Evolutionary conservation across 805 yeast species (phyloP).

Genomic region (Torulaspora franciscae): DNA sequence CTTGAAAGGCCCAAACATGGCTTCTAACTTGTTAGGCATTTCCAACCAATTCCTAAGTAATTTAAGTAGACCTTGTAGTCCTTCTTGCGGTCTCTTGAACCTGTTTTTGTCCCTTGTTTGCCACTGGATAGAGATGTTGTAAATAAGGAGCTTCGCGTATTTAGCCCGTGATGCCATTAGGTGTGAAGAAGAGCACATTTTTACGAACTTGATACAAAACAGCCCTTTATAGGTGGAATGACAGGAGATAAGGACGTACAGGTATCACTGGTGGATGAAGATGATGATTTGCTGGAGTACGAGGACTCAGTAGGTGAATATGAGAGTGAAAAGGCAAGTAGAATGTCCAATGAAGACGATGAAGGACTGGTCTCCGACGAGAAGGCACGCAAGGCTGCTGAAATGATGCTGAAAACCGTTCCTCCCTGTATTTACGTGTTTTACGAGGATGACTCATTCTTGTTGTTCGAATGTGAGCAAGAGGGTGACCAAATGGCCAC

Average conservation of each 20-base stretch:
- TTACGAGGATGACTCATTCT: slow-evolving; percentile 22
- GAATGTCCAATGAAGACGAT: slow-evolving; percentile 4
- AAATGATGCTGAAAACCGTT: slow-evolving; percentile 15
- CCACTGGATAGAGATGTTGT: not conserved
- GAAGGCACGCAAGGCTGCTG: slow-evolving; percentile 24
- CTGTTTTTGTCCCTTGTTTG: not conserved
- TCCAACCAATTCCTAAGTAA: not conserved
- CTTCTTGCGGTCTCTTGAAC: not conserved
- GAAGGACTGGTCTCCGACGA: slow-evolving; percentile 15
- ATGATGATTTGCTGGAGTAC: slow-evolving; percentile 17
- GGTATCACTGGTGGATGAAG: slow-evolving; percentile 16
- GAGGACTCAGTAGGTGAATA: slow-evolving; percentile 12
- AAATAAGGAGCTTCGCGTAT: slow-evolving; percentile 2
- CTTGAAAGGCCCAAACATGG: not conserved
- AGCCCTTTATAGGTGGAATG: not conserved
- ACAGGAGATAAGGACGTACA: slow-evolving; percentile 9
- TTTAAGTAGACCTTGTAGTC: not conserved
- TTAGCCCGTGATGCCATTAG: not conserved
- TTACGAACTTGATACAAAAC: not conserved
- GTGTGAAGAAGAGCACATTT: not conserved
- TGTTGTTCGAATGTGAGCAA: slow-evolving; percentile 24
- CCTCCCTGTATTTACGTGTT: slow-evolving; percentile 21
- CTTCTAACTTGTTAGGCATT: slow-evolving; percentile 6
- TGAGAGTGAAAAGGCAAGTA: slow-evolving; percentile 12
- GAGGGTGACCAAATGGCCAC: slow-evolving; percentile 12